Percentiles rank a stretch among this genome's conserved stretches.
Evolutionary conservation across 2,329 filamentous ascomycete species (phyloP).

Genomic region (Davidsoniella eucalypti): DNA sequence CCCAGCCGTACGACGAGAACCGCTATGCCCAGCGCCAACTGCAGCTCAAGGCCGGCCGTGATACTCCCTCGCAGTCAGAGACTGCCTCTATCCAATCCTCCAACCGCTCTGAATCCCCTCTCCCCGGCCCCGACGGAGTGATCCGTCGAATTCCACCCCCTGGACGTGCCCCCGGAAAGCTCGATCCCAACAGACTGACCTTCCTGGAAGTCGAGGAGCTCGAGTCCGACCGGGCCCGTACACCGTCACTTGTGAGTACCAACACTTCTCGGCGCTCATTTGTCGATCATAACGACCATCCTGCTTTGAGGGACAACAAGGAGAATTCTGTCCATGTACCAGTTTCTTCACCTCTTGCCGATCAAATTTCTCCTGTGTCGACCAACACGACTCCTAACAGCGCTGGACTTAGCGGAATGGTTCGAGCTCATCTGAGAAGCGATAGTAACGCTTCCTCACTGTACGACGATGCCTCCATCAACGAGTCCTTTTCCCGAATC

Average conservation of each 20-base stretch:
- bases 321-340: no score
- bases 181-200: slow-evolving; percentile 18
- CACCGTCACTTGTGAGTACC: slow-evolving; percentile 10
- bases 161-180: slow-evolving; percentile 9
- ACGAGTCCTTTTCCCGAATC: slow-evolving; percentile 18
- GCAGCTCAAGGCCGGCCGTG: slow-evolving; percentile 61
- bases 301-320: slow-evolving; percentile 7
- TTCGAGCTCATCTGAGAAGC: slow-evolving; percentile 68
- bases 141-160: not conserved
- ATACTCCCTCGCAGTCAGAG: slow-evolving; percentile 34
- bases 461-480: slow-evolving; percentile 35
- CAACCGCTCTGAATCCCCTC: slow-evolving; percentile 7
- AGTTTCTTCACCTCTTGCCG: slow-evolving; percentile 41
- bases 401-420: slow-evolving; percentile 59
- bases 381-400: slow-evolving; percentile 3
- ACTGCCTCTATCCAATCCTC: slow-evolving; percentile 4
- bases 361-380: slow-evolving; percentile 43
- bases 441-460: slow-evolving; percentile 71
- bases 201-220: slow-evolving; percentile 30
- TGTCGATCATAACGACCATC: slow-evolving; percentile 12
- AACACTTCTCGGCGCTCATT: slow-evolving; percentile 6
- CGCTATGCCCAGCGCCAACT: slow-evolving; percentile 70
- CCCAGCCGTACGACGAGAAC: slow-evolving; percentile 64
- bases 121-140: not conserved
- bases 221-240: slow-evolving; percentile 18